Conservation (phyloP, 106 monocot genomes). For the Cymbidium sinense region DNA sequence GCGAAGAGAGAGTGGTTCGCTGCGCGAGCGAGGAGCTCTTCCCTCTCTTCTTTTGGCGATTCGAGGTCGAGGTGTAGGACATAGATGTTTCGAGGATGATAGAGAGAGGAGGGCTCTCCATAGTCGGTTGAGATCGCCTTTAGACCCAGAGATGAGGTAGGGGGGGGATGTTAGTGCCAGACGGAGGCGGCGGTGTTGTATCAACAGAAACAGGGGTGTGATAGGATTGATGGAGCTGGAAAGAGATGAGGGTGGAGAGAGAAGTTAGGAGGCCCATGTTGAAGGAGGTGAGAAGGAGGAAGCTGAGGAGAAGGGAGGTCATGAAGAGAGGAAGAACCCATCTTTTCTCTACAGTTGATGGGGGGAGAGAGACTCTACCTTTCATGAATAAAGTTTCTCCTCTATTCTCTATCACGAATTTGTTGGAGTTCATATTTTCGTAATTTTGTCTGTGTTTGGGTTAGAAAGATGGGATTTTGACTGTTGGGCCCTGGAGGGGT, state of each 20-base stretch:
- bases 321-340: slow-evolving; percentile 9
- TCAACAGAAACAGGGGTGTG: background rate
- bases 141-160: background rate
- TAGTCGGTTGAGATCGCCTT: background rate
- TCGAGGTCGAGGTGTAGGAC: slow-evolving; percentile 17
- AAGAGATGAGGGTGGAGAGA: slow-evolving; percentile 7
- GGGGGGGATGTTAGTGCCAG: background rate
- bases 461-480: too few species aligned
- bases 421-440: background rate
- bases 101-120: slow-evolving; percentile 12
- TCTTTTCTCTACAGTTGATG: slow-evolving; percentile 4
- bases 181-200: background rate
- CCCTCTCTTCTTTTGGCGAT: slow-evolving; percentile 8
- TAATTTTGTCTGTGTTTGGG: too few species aligned
- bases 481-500: too few species aligned
- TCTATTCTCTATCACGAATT: background rate
- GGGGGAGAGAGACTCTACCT: background rate
- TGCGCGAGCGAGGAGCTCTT: background rate
- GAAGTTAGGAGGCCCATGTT: slow-evolving; percentile 22
- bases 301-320: slow-evolving; percentile 4
- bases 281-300: slow-evolving; percentile 17
- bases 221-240: background rate
- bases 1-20: slow-evolving; percentile 1
- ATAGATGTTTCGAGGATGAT: slow-evolving; percentile 15
- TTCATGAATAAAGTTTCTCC: background rate